Evolutionary conservation across 257 asterid species (phyloP).

Genomic region (Anisodus tanguticus): DNA sequence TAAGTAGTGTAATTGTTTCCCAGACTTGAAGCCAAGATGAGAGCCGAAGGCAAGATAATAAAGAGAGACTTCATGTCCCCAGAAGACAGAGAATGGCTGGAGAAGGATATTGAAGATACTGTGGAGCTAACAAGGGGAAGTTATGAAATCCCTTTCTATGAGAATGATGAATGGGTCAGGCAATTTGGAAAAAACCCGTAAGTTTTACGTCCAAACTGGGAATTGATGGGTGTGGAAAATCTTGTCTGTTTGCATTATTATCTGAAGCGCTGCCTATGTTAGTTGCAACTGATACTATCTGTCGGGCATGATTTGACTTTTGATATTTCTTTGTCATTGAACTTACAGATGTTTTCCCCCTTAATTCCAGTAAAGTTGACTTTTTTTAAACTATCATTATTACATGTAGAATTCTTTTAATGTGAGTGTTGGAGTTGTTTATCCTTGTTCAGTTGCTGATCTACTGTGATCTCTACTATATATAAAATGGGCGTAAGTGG

Average conservation of each 20-base stretch:
- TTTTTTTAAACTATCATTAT: neutral
- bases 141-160: slow-evolving; percentile 80
- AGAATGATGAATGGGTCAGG: slow-evolving; percentile 74
- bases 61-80: slow-evolving; percentile 89
- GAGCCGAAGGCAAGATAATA: slow-evolving; percentile 86
- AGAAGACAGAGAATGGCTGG: slow-evolving; percentile 94
- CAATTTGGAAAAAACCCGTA: slow-evolving; percentile 83
- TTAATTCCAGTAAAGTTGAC: neutral
- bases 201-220: slow-evolving; percentile 49
- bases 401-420: neutral
- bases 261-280: neutral
- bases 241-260: neutral
- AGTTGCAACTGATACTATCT: neutral
- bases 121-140: slow-evolving; percentile 58
- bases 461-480: slow-evolving; percentile 18
- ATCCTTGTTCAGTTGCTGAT: neutral
- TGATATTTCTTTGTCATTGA: neutral
- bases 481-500: neutral
- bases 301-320: slow-evolving; percentile 6
- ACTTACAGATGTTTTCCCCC: neutral
- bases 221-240: slow-evolving; percentile 11
- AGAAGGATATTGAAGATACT: slow-evolving; percentile 95
- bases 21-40: slow-evolving; percentile 94
- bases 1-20: slow-evolving; percentile 24
- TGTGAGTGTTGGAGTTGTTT: neutral